Conservation (phyloP, 306 rosid species). For the Trichosanthes truncata region DNA sequence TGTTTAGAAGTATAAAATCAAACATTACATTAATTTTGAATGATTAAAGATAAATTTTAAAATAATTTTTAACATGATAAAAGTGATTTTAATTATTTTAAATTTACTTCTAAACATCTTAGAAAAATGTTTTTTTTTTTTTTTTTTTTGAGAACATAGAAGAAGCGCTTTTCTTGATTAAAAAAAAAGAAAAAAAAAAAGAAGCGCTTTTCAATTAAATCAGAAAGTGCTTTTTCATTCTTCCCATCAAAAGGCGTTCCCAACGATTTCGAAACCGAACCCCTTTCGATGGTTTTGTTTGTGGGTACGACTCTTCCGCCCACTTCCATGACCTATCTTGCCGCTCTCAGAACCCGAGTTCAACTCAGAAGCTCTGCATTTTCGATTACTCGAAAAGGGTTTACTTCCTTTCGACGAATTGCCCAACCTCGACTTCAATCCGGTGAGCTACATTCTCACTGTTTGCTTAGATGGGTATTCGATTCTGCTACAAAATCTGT, state of each 20-base stretch:
- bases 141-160: too few relatives aligned
- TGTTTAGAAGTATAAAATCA: too few relatives aligned
- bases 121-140: too few relatives aligned
- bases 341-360: conserved; percentile 20
- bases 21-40: too few relatives aligned
- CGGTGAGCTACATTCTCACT: conserved; percentile 20
- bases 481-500: background rate
- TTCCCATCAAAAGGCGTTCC: background rate
- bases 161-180: too few relatives aligned
- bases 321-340: conserved; percentile 30
- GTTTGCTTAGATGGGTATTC: background rate
- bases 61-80: too few relatives aligned
- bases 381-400: conserved; percentile 21
- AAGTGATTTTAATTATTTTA: too few relatives aligned
- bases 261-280: background rate
- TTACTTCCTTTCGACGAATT: conserved; percentile 28
- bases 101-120: too few relatives aligned
- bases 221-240: background rate
- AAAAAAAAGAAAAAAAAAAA: too few relatives aligned
- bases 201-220: background rate
- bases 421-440: conserved; percentile 32
- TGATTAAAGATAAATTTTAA: too few relatives aligned
- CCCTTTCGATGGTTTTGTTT: conserved; percentile 27
- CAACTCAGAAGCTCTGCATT: conserved; percentile 24
- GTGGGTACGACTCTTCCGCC: conserved; percentile 47